Conservation (phyloP, 1,139 yeast genomes). For the Saccharomyces hybrid region DNA sequence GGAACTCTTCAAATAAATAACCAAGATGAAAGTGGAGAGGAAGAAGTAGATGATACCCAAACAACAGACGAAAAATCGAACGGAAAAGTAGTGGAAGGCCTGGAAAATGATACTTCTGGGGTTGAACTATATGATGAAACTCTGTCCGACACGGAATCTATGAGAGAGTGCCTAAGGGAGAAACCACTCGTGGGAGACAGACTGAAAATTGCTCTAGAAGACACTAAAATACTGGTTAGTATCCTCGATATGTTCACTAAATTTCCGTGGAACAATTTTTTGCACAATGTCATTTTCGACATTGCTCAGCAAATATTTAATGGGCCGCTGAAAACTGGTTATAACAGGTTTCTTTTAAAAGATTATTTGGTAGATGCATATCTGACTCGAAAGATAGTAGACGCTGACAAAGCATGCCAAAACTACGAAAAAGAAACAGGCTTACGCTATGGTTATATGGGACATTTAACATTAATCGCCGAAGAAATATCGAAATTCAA, state of each 20-base stretch:
- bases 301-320: conserved; percentile 92
- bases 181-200: conserved; percentile 84
- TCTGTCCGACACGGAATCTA: conserved; percentile 19
- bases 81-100: conserved; percentile 5
- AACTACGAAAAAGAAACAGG: conserved; percentile 53
- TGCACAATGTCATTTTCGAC: conserved; percentile 95
- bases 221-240: conserved; percentile 67
- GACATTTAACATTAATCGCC: conserved; percentile 88
- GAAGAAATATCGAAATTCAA: conserved; percentile 94
- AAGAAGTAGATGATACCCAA: conserved; percentile 6
- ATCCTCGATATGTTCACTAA: conserved; percentile 80
- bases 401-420: conserved; percentile 69
- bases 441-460: conserved; percentile 89
- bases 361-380: conserved; percentile 74
- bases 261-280: conserved; percentile 95
- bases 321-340: conserved; percentile 86
- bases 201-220: conserved; percentile 76
- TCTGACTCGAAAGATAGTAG: conserved; percentile 71
- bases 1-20: not conserved
- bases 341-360: conserved; percentile 76
- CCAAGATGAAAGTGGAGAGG: conserved; percentile 3
- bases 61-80: conserved; percentile 16
- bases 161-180: conserved; percentile 35
- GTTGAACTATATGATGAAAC: conserved; percentile 16
- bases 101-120: conserved; percentile 8